Conservation (phyloP, 495 filamentous ascomycete species). For the Aspergillus panamensis region DNA sequence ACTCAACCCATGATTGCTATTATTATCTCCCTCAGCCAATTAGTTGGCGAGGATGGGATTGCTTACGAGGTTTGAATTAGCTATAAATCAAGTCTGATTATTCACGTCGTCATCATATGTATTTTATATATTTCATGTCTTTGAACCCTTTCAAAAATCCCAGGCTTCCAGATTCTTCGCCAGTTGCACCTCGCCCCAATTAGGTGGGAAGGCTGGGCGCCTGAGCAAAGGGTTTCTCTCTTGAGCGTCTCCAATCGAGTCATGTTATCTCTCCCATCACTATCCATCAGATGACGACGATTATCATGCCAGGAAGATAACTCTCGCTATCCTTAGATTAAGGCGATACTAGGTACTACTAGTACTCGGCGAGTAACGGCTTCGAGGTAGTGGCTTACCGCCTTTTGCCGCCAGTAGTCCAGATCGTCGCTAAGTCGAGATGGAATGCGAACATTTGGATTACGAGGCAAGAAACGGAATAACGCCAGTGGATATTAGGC, state of each 20-base stretch:
- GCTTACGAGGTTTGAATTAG: neutral
- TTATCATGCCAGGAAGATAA: too few relatives aligned
- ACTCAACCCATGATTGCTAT: slow-evolving; percentile 7
- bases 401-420: slow-evolving; percentile 8
- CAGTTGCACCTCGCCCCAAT: slow-evolving; percentile 7
- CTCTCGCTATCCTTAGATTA: too few relatives aligned
- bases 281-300: neutral
- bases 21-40: slow-evolving; percentile 9
- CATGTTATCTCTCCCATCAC: neutral
- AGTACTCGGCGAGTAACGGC: neutral
- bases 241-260: neutral
- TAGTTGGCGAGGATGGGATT: too few relatives aligned
- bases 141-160: neutral
- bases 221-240: neutral
- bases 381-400: slow-evolving; percentile 9
- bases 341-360: too few relatives aligned
- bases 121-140: neutral
- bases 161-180: slow-evolving; percentile 19
- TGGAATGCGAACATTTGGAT: slow-evolving; percentile 1
- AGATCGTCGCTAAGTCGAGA: neutral
- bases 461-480: neutral
- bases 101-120: neutral
- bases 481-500: neutral
- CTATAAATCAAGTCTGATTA: neutral
- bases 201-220: neutral